Evolutionary conservation across 176 grass and related monocot genomes (phyloP).

Genomic region (Dendrocalamus sinicus): DNA sequence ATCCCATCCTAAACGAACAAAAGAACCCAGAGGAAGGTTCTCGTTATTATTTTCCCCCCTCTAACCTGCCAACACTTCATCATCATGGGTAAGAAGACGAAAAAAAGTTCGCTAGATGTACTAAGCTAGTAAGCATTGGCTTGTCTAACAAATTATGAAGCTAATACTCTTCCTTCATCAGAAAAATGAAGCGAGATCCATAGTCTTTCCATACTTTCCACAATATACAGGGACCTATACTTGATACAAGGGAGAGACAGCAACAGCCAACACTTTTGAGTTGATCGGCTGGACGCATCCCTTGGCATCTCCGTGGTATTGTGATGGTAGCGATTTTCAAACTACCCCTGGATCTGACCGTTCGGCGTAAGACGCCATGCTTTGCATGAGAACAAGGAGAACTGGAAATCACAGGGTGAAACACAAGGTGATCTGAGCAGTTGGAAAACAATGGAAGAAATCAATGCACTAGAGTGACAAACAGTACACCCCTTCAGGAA

Average conservation of each 20-base stretch:
- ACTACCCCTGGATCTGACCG: slow-evolving; percentile 42
- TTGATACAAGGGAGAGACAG: slow-evolving; percentile 58
- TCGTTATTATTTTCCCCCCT: slow-evolving; percentile 49
- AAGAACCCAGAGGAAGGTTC: slow-evolving; percentile 51
- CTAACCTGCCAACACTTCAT: slow-evolving; percentile 59
- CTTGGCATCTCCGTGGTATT: slow-evolving; percentile 47
- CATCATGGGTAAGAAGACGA: slow-evolving; percentile 56
- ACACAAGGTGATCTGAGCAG: slow-evolving; percentile 10
- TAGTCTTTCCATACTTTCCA: slow-evolving; percentile 57
- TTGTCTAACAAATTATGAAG: slow-evolving; percentile 60
- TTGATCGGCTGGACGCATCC: slow-evolving; percentile 63
- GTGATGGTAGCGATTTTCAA: slow-evolving; percentile 33
- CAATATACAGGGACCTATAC: slow-evolving; percentile 87
- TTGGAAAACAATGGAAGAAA: slow-evolving; percentile 41
- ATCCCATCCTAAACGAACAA: slow-evolving; percentile 57
- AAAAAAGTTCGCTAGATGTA: slow-evolving; percentile 47
- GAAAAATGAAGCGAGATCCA: slow-evolving; percentile 62
- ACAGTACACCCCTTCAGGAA: slow-evolving; percentile 73
- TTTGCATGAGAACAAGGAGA: slow-evolving; percentile 57
- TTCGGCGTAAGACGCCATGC: slow-evolving; percentile 46
- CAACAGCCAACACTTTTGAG: slow-evolving; percentile 42
- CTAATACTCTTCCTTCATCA: slow-evolving; percentile 58
- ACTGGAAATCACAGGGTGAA: slow-evolving; percentile 38
- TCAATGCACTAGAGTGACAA: slow-evolving; percentile 66
- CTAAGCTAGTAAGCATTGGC: slow-evolving; percentile 55